Evolutionary conservation across 768 basidiomycete genomes (phyloP), one percentile per base, ranked within the genome.

Genomic region (Lentinula guzmanii): DNA sequence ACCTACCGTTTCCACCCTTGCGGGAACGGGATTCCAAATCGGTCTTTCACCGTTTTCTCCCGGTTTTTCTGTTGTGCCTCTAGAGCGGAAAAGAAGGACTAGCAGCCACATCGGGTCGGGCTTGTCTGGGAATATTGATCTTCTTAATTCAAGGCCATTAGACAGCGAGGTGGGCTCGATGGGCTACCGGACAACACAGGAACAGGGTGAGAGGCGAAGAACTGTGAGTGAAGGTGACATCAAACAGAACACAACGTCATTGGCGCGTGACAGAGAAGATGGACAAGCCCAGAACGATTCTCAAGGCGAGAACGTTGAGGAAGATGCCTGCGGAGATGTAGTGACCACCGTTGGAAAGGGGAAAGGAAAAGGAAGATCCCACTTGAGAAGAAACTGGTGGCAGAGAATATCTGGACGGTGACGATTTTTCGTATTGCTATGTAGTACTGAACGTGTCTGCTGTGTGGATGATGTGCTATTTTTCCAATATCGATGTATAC

Each of bases 11-110:
- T 71, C 77, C 1, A 69, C 75, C 9, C 64, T 82, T 18, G 63
- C 65, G 24, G 77, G 79, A 13, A 65, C 75, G 4, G 90, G 88
- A 6, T 85, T 91, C 73, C 85, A 86, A 65, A 90, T 91, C 64
- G 90, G 90, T 4, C 68, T 91, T 43, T 89, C 87, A 28, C 86
- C 90, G 15, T 74, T 87, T 59, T 89, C 87, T 66, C 90, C 90
- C 35, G 90, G 90, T n/a, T 91, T 91, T 65, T 77, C 80, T n/a
- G 79, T 89, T 51, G 76, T 84, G 57, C 87, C 86, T 21, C 70
- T 74, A 52, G 79, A 82, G 65, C 72, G 84, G 65, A 56, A 41
- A 56, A 73, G 81, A 64, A 71, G 83, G 64, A 72, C 78, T 61
- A 61, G 71, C 10, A 82, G 77, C 64, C 77, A 75, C 37, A 54